phyloP scores from a whole-genome alignment of 179 eudicot genomes.

The Amaranthus tricolor region DNA sequence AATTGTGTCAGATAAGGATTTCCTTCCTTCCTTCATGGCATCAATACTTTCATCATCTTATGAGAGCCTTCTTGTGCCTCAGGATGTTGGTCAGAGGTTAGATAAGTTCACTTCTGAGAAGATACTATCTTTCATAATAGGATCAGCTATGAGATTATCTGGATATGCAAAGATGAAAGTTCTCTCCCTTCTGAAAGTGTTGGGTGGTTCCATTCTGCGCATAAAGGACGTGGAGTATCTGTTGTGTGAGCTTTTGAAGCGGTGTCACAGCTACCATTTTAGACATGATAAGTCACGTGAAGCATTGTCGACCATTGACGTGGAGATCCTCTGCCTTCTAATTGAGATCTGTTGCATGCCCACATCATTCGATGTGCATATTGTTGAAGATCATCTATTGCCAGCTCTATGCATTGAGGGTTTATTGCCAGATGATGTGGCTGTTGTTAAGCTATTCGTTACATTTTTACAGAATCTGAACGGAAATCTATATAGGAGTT shows the following conservation, averaged over 20 bases:
- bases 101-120: slow-evolving; percentile 48
- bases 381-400: slow-evolving; percentile 45
- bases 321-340: slow-evolving; percentile 69
- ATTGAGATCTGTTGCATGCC: slow-evolving; percentile 64
- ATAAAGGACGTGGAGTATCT: slow-evolving; percentile 50
- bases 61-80: slow-evolving; percentile 57
- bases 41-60: slow-evolving; percentile 56
- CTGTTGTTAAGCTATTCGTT: slow-evolving; percentile 58
- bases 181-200: slow-evolving; percentile 63
- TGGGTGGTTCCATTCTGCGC: slow-evolving; percentile 55
- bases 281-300: slow-evolving; percentile 30
- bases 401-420: slow-evolving; percentile 49
- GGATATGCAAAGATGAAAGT: slow-evolving; percentile 64
- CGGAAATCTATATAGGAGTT: slow-evolving; percentile 38
- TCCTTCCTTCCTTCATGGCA: slow-evolving; percentile 60
- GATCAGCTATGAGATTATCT: slow-evolving; percentile 58
- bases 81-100: slow-evolving; percentile 51
- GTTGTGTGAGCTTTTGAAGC: slow-evolving; percentile 56
- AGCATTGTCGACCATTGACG: slow-evolving; percentile 54
- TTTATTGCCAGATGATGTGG: slow-evolving; percentile 45
- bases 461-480: slow-evolving; percentile 55
- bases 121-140: slow-evolving; percentile 51
- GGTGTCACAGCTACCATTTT: slow-evolving; percentile 44
- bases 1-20: slow-evolving; percentile 62
- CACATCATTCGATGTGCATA: slow-evolving; percentile 34